phyloP scores from a whole-genome alignment of 495 filamentous ascomycete genomes.

The Aspergillus conjunctus region DNA sequence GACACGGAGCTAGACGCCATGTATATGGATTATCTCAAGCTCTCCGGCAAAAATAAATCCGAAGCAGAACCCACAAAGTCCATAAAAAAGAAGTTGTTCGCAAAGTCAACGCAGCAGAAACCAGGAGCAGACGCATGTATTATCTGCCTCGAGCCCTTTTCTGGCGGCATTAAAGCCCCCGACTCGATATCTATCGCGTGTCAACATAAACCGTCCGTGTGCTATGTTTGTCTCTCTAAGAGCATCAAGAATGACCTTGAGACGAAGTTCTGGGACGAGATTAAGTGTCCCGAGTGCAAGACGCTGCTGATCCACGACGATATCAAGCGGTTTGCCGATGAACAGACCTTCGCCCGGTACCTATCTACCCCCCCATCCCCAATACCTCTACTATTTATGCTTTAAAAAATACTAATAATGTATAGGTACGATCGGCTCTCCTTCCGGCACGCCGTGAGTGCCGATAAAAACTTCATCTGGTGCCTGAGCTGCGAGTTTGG shows the following conservation, averaged over 20 bases:
- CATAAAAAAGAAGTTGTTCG: neutral
- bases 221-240: slow-evolving; percentile 14
- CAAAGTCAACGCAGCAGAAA: neutral
- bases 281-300: slow-evolving; percentile 21
- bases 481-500: slow-evolving; percentile 19
- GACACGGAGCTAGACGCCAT: slow-evolving; percentile 12
- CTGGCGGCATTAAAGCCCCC: slow-evolving; percentile 6
- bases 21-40: slow-evolving; percentile 7
- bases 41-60: neutral
- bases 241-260: slow-evolving; percentile 21
- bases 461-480: slow-evolving; percentile 22
- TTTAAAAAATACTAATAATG: slow-evolving; percentile 3
- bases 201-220: slow-evolving; percentile 12
- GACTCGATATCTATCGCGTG: slow-evolving; percentile 11
- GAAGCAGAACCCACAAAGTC: neutral
- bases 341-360: slow-evolving; percentile 11
- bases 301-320: slow-evolving; percentile 13
- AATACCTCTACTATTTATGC: neutral
- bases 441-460: slow-evolving; percentile 13
- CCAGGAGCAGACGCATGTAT: slow-evolving; percentile 8
- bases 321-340: slow-evolving; percentile 15
- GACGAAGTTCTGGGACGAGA: slow-evolving; percentile 19
- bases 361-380: neutral
- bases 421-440: slow-evolving; percentile 15
- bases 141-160: slow-evolving; percentile 19